These are phyloP conservation scores for Hydrangea macrophylla DNA, from an alignment of 148 eudicot species.

Conservation along the genomic window DNA sequence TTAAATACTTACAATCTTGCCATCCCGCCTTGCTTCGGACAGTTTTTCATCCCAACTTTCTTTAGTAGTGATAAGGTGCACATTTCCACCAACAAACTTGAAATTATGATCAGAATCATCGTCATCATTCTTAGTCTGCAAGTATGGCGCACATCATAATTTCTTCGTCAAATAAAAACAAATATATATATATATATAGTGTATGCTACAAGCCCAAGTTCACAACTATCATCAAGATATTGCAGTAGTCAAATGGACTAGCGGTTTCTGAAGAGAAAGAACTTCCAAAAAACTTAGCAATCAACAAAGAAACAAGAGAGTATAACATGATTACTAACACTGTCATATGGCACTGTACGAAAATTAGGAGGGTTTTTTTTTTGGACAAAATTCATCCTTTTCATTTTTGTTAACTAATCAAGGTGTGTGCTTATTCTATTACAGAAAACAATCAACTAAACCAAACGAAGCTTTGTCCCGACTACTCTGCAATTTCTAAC, in stretches of 20 bases:
- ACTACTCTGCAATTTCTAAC: no score
- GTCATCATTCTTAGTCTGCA: constrained; percentile 35
- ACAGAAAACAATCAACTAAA: background rate
- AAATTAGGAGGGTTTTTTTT: no score
- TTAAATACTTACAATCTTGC: constrained; percentile 66
- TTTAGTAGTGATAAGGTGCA: constrained; percentile 66
- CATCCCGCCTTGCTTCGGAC: constrained; percentile 55
- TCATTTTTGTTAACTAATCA: background rate
- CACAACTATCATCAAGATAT: background rate
- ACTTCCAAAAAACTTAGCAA: background rate
- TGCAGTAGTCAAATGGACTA: background rate
- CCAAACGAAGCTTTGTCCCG: background rate
- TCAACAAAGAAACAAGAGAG: background rate
- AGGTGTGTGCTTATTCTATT: background rate
- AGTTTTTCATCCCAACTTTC: constrained; percentile 76
- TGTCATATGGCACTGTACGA: background rate
- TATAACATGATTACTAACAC: background rate
- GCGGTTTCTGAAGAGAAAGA: background rate
- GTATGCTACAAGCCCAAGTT: background rate
- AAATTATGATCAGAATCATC: constrained; percentile 49
- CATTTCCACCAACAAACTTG: constrained; percentile 75
- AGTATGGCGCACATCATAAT: constrained; percentile 3
- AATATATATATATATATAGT: background rate
- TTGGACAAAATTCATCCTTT: background rate
- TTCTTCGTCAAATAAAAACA: constrained; percentile 9